Evolutionary conservation across 2,329 filamentous ascomycete genomes (phyloP), one percentile per base, ranked within the genome.

Genomic region (Calonectria naviculata): DNA sequence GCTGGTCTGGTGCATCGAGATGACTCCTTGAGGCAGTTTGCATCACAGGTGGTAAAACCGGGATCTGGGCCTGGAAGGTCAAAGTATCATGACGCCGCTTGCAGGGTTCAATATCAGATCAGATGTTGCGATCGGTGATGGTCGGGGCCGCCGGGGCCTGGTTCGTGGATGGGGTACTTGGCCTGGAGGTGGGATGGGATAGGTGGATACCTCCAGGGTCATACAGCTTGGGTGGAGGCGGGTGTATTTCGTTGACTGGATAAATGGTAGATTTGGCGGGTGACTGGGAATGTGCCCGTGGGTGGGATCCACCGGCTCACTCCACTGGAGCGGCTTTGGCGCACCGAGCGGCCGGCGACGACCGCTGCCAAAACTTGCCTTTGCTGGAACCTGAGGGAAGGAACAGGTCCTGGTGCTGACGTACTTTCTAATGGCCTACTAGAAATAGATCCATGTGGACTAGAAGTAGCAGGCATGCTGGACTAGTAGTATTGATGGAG

Each of bases 21-120:
- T 67, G 61, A 54, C 49, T 65, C 54, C 65, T 36, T 15, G 29
- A 38, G n/a, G 52, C 17, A 38, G n/a, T 67, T 54, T 71, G 65
- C 69, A 61, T 42, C 44, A 67, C 63, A 54, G 42, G 56, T 61
- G 69, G 42, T n/a, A 65, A 74, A 77, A 69, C 68, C 65, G 67
- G 69, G 58, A 76, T 70, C 52, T 63, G 47, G 74, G 74, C 70
- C 74, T 65, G 72, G 63, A 49, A 34, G 58, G 58, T 17, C 44
- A 70, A 74, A 75, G 75, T 78, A 75, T 78, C 76, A 75, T 77
- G 75, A 78, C 73, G 77, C 75, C 66, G 58, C 65, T 52, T 71
- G 67, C 63, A 68, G 63, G 74, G 61, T 71, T 65, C 38, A 71
- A 73, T 70, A 78, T 78, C 76, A 72, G 75, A 76, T 78, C 74